Conservation (phyloP, 495 filamentous ascomycete species). For the Penicillium coffeae region DNA sequence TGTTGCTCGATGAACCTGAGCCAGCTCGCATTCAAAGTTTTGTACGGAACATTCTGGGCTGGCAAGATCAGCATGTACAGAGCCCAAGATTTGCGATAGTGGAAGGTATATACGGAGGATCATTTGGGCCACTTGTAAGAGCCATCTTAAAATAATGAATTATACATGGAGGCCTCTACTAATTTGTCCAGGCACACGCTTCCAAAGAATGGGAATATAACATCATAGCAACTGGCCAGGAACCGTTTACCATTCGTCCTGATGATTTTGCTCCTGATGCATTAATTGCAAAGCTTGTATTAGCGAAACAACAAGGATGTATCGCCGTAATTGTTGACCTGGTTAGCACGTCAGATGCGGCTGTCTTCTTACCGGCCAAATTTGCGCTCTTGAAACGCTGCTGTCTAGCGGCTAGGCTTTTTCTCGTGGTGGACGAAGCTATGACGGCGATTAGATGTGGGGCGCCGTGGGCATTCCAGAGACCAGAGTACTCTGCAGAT, state of each 20-base stretch:
- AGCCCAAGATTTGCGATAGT: conserved; percentile 4
- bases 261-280: background rate
- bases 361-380: background rate
- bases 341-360: conserved; percentile 4
- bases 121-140: conserved; percentile 5
- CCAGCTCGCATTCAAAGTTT: conserved; percentile 1
- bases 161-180: background rate
- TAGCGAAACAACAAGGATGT: background rate
- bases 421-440: conserved; percentile 4
- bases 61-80: background rate
- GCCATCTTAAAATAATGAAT: background rate
- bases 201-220: conserved; percentile 7
- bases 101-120: conserved; percentile 5
- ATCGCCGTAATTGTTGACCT: conserved; percentile 3
- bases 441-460: conserved; percentile 7
- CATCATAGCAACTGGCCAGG: conserved; percentile 2
- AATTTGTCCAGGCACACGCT: background rate
- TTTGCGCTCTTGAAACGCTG: conserved; percentile 1
- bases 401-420: background rate
- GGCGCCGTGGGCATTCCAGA: conserved; percentile 2
- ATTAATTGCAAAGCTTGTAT: conserved; percentile 1
- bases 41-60: conserved; percentile 1
- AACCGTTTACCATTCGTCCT: background rate
- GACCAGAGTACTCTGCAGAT: conserved; percentile 4
- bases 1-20: conserved; percentile 4